Percentiles rank a stretch among this genome's conserved stretches.
These are phyloP conservation scores for Chernovozyma aurita DNA, from an alignment of 1,139 yeast species.

Conservation along the genomic window DNA sequence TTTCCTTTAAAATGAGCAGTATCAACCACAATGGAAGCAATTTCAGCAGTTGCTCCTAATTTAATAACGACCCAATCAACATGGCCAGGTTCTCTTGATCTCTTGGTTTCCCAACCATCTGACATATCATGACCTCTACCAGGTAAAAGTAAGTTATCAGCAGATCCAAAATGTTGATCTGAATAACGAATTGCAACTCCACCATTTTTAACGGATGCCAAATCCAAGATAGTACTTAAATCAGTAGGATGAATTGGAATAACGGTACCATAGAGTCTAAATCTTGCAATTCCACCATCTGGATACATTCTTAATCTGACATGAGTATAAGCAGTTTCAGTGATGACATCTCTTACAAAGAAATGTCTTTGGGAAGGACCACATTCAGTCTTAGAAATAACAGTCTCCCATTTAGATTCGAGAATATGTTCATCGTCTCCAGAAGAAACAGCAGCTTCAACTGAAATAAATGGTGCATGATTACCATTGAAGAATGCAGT, in stretches of 20 bases:
- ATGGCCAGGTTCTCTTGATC: conserved; percentile 81
- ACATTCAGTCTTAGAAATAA: conserved; percentile 70
- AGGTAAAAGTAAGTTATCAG: conserved; percentile 81
- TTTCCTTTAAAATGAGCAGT: conserved; percentile 94
- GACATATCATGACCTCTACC: conserved; percentile 96
- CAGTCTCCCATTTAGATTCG: conserved; percentile 57
- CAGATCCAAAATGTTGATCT: conserved; percentile 92
- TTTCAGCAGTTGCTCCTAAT: conserved; percentile 61
- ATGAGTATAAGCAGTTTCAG: conserved; percentile 66
- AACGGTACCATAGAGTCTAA: conserved; percentile 81
- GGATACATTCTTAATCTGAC: conserved; percentile 88
- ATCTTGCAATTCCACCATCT: conserved; percentile 95
- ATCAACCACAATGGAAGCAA: conserved; percentile 66
- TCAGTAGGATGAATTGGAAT: conserved; percentile 58
- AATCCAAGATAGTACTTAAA: conserved; percentile 48
- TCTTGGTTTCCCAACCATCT: conserved; percentile 97
- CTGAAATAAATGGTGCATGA: conserved; percentile 86
- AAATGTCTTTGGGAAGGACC: conserved; percentile 87
- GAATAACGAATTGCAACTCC: conserved; percentile 81
- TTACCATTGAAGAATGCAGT: conserved; percentile 93
- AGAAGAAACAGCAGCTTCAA: conserved; percentile 58
- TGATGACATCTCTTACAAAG: conserved; percentile 57
- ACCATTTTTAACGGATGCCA: conserved; percentile 81
- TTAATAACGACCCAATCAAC: conserved; percentile 85
- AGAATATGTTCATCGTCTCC: conserved; percentile 27